phyloP scores from a whole-genome alignment of 1,139 yeast genomes.

The Cylindricascospora bacillispora region DNA sequence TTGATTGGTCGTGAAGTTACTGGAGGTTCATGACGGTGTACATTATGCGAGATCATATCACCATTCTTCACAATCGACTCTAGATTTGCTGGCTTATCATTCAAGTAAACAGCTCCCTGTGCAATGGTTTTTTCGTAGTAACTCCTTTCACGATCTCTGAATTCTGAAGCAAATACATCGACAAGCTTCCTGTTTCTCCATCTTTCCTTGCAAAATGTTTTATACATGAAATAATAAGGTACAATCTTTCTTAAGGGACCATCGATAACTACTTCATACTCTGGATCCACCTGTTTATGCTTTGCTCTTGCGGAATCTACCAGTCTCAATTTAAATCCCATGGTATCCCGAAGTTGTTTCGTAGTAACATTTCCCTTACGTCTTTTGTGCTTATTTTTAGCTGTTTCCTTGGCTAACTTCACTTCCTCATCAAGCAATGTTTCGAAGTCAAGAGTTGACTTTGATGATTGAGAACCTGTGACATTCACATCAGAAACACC shows the following conservation, averaged over 20 bases:
- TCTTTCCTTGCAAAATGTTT: conserved; percentile 81
- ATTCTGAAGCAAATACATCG: conserved; percentile 74
- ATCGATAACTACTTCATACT: conserved; percentile 29
- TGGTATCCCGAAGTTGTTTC: conserved; percentile 16
- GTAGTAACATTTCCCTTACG: neutral
- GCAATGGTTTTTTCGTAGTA: conserved; percentile 60
- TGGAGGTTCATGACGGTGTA: conserved; percentile 87
- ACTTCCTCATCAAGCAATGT: conserved; percentile 8
- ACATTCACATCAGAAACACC: too few relatives aligned
- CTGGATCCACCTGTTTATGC: conserved; percentile 25
- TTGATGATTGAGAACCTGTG: too few relatives aligned
- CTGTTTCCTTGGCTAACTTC: conserved; percentile 7
- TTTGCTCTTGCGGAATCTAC: conserved; percentile 18
- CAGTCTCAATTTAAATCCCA: conserved; percentile 22
- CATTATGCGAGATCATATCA: conserved; percentile 67
- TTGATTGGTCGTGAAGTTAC: conserved; percentile 60
- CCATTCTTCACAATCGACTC: conserved; percentile 70
- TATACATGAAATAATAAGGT: conserved; percentile 80
- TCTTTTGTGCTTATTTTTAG: conserved; percentile 25
- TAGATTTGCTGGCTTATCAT: conserved; percentile 47
- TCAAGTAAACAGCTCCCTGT: conserved; percentile 61
- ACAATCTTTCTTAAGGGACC: conserved; percentile 59
- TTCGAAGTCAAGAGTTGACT: conserved; percentile 6
- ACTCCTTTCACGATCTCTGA: conserved; percentile 62
- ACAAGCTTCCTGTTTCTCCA: conserved; percentile 76